Percentiles rank a stretch among this genome's conserved stretches.
These are phyloP conservation scores for Chaetomium olivaceum DNA, from an alignment of 2,329 filamentous ascomycete genomes.

Conservation along the genomic window DNA sequence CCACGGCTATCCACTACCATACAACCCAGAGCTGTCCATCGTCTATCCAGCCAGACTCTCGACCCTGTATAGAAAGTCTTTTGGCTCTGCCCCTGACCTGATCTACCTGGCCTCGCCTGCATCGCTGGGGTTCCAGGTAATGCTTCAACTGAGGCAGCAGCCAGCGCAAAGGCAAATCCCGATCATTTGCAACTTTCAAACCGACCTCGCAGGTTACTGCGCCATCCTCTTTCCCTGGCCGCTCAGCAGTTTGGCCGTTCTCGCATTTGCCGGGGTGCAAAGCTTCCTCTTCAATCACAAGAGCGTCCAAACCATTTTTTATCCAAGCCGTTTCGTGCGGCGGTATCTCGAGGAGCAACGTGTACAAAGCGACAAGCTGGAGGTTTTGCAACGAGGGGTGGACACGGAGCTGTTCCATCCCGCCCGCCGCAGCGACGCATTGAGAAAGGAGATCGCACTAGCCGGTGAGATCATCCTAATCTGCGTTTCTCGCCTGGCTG, in stretches of 20 bases:
- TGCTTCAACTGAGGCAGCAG: conserved; percentile 8
- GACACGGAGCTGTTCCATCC: conserved; percentile 11
- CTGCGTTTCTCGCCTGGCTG: conserved; percentile 8
- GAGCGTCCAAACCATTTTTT: conserved; percentile 9
- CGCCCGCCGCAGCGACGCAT: neutral
- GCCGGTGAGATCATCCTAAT: conserved; percentile 5
- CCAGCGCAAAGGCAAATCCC: neutral
- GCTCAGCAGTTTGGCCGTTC: conserved; percentile 9
- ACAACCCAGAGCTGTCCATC: conserved; percentile 15
- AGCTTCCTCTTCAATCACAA: conserved; percentile 11
- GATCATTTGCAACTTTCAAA: conserved; percentile 16
- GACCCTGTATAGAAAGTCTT: neutral
- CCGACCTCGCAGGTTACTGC: conserved; percentile 16
- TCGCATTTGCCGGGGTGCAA: conserved; percentile 7
- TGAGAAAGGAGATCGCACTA: neutral
- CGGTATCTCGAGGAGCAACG: conserved; percentile 5
- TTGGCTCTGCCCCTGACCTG: neutral
- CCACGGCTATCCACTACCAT: conserved; percentile 9
- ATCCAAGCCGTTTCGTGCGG: conserved; percentile 12
- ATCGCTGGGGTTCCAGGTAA: conserved; percentile 14
- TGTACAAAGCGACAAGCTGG: neutral
- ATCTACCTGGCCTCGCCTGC: conserved; percentile 17
- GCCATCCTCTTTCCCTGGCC: conserved; percentile 16
- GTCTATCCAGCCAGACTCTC: conserved; percentile 14
- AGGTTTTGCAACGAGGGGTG: conserved; percentile 7